Base-by-base conservation (phyloP, 2,329 filamentous ascomycete species). In the Tolypocladium cylindrosporum region DNA sequence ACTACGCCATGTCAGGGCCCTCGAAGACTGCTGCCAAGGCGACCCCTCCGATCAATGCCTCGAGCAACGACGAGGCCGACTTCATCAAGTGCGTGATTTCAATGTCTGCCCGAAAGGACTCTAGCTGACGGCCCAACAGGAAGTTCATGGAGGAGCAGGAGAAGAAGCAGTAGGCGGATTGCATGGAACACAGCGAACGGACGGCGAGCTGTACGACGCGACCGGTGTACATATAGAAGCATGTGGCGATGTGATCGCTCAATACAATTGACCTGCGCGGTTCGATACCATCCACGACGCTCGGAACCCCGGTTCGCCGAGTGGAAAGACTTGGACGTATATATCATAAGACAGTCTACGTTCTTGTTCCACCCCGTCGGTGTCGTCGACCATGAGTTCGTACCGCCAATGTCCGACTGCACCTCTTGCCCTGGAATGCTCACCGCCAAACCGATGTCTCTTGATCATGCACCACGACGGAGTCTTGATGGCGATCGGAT, bases 31-130 rank as follows among this genome's bases (percentile, higher is more conserved):
- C 74, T 50, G 75, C 78, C 61, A 66, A 69, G 53, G 74, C 77
- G 59, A 70, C 78, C 55, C 82, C 82, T 62, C 82, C 82, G 55
- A 82, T 85, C 76, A 84, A 85, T 71, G 82, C 82, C 60, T 78
- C 80, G 56, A 83, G 77, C 74, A 76, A 81, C 66, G 82, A 84
- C 69, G 82, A 85, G 76, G 81, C 79, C 71, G 80, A 84, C 70
- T 85, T 85, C 73, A 84, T 85, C 77, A 83, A 84, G 82, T 85
- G 72, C 75, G 79, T 70, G 63, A 66, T 67, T 68, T 68, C 64
- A 55, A 51, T 51, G 4, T 51, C 61, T n/a, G 36, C 55, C n/a
- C 43, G 56, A 13, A 19, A 31, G 41, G 21, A 55, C 24, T n/a
- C 34, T 56, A 52, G 60, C 69, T 72, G 65, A 72, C 63, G 51